These are phyloP conservation scores for Bipolaris sorokiniana DNA, from an alignment of 2,329 filamentous ascomycete species.

Conservation along the genomic window DNA sequence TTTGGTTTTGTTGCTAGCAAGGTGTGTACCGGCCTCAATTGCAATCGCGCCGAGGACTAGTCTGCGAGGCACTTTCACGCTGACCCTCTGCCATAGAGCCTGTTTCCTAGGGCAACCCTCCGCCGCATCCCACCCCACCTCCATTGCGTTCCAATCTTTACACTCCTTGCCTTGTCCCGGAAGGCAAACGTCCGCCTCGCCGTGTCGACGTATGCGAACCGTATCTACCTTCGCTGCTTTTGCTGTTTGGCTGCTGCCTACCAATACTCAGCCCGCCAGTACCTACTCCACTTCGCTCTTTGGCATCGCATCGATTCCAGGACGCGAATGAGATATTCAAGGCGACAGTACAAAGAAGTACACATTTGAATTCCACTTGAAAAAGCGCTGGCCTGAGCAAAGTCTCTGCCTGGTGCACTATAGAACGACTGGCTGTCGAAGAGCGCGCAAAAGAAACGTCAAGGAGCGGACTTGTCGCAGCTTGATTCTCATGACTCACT, in stretches of 20 bases:
- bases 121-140: conserved; percentile 18
- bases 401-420: background rate
- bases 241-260: background rate
- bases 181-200: conserved; percentile 32
- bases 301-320: background rate
- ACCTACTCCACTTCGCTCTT: background rate
- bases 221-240: conserved; percentile 1
- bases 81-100: conserved; percentile 24
- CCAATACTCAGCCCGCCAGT: background rate
- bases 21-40: conserved; percentile 16
- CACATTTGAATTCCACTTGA: background rate
- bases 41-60: conserved; percentile 14
- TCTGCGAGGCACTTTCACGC: conserved; percentile 12
- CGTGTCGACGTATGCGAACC: conserved; percentile 3
- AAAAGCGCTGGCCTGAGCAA: background rate
- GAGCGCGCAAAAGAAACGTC: conserved; percentile 3
- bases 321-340: background rate
- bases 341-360: background rate
- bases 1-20: conserved; percentile 18
- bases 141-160: conserved; percentile 14
- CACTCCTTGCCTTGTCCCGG: conserved; percentile 6
- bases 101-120: conserved; percentile 35
- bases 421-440: background rate
- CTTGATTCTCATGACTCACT: background rate
- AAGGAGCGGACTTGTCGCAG: background rate